Evolutionary conservation across 2,329 filamentous ascomycete species (phyloP).

Genomic region (Penicillium capsulatum): DNA sequence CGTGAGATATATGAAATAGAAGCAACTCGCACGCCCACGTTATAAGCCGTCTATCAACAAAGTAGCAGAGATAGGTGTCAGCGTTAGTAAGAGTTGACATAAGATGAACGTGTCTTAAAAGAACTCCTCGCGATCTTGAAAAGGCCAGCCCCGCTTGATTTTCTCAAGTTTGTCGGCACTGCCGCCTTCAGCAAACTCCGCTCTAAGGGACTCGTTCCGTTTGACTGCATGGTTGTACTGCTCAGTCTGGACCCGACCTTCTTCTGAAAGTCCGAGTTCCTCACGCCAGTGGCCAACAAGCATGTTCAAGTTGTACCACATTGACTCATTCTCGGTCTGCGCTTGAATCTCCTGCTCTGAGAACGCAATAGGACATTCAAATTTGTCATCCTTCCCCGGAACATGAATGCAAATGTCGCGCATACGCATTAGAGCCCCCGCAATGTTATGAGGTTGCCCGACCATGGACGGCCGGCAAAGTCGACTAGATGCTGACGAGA

Average conservation of each 20-base stretch:
- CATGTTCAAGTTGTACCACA: conserved; percentile 20
- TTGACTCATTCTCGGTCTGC: conserved; percentile 14
- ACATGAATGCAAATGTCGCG: conserved; percentile 8
- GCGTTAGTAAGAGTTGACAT: no score
- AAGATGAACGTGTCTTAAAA: neutral
- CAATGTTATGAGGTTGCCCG: conserved; percentile 22
- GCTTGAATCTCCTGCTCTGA: conserved; percentile 1
- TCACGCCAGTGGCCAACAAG: conserved; percentile 20
- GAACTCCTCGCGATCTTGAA: conserved; percentile 16
- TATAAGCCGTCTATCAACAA: neutral
- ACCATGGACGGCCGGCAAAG: conserved; percentile 21
- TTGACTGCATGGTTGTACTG: conserved; percentile 7
- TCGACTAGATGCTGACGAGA: conserved; percentile 22
- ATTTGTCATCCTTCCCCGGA: conserved; percentile 6
- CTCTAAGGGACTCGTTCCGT: conserved; percentile 8
- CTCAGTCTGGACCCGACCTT: conserved; percentile 14
- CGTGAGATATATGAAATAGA: no score
- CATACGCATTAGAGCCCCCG: conserved; percentile 21
- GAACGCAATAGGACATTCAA: conserved; percentile 16
- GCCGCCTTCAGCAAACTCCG: conserved; percentile 5
- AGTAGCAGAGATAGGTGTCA: no score
- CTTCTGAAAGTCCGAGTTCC: conserved; percentile 17
- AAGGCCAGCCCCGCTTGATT: conserved; percentile 12
- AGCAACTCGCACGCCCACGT: no score
- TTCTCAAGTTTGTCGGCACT: conserved; percentile 11